Base-by-base conservation (phyloP, 2,329 filamentous ascomycete genomes). In the Cladorrhinum sp. region DNA sequence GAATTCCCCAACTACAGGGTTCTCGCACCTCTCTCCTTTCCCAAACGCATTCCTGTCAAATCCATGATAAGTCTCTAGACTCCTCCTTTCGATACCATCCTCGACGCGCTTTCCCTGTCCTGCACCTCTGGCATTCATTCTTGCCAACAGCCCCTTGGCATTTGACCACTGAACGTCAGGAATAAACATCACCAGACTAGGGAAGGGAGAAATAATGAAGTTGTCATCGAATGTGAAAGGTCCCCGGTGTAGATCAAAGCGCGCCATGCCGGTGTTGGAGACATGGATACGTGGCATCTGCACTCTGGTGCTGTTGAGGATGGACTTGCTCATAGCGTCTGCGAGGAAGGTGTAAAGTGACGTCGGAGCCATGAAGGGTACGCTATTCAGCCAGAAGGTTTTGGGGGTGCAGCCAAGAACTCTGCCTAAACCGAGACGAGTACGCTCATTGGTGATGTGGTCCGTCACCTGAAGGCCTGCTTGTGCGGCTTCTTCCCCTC, bases 161-260 rank as follows among this genome's bases (percentile, higher is more conserved):
- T 76, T 65, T 9, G 68, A 71, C 67, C 79, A 84, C 0, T 81
- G 79, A 3, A 85, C 81, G 28, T 82, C 75, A 0, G 80, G 74
- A 28, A 86, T 75, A 66, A 80, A 85, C 39, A 81, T 72, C 69
- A 85, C 84, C 1, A 75, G 71, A 54, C 85, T 80, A 4, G 71
- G 69, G 69, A 85, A 86, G 0, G 83, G 83, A 0, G 80, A 81
- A 0, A 84, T 80, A 64, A 85, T 84, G 70, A 81, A 85, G 50
- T 72, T 75, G 61, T 78, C 75, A 48, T 79, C 77, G 18, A 73
- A 79, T 0, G 85, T 87, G 68, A 88, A 88, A 0, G 84, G 83
- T 0, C 86, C 86, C 71, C 87, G 79, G 62, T 83, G 78, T 12
- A 89, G 72, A 65, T 88, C 85, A 67, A 87, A 88, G 2, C 85